A percentile compares a stretch with the other conserved stretches of the same genome.
phyloP scores from a whole-genome alignment of 129 eudicot species.

The Apium graveolens region DNA sequence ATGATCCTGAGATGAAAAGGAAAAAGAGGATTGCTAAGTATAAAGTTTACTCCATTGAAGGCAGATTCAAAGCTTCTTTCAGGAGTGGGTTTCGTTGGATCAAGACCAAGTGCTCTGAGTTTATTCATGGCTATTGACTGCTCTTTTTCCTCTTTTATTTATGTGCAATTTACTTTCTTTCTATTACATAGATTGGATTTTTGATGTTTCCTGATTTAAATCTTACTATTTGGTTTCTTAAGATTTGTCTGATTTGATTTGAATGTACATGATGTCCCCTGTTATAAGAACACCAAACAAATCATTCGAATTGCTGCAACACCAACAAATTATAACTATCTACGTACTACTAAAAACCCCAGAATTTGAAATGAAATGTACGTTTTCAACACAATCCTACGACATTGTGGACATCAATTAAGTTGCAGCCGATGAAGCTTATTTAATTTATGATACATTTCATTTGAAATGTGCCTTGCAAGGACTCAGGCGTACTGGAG shows the following conservation, averaged over 20 bases:
- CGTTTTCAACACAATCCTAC: too few relatives aligned
- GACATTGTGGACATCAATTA: too few relatives aligned
- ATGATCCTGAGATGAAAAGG: conserved; percentile 57
- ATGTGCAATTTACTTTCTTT: background rate
- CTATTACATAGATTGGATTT: background rate
- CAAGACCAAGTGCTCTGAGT: conserved; percentile 59
- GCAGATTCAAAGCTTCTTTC: conserved; percentile 65
- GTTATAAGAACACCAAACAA: too few relatives aligned
- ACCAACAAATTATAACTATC: too few relatives aligned
- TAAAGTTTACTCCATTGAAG: conserved; percentile 64
- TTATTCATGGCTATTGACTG: conserved; percentile 54
- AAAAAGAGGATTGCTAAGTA: conserved; percentile 63
- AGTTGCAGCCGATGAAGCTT: too few relatives aligned
- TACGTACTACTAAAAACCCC: too few relatives aligned
- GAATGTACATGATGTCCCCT: too few relatives aligned
- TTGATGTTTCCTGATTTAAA: background rate
- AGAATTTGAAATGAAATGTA: too few relatives aligned
- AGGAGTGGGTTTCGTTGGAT: conserved; percentile 70
- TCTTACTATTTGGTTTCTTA: background rate
- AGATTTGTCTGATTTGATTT: background rate
- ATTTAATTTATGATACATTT: too few relatives aligned
- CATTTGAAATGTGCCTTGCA: too few relatives aligned
- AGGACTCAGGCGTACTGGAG: too few relatives aligned
- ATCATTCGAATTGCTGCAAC: too few relatives aligned
- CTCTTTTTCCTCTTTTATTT: background rate